Conservation (phyloP, 768 basidiomycete genomes). For the Tulasnella sp. region DNA sequence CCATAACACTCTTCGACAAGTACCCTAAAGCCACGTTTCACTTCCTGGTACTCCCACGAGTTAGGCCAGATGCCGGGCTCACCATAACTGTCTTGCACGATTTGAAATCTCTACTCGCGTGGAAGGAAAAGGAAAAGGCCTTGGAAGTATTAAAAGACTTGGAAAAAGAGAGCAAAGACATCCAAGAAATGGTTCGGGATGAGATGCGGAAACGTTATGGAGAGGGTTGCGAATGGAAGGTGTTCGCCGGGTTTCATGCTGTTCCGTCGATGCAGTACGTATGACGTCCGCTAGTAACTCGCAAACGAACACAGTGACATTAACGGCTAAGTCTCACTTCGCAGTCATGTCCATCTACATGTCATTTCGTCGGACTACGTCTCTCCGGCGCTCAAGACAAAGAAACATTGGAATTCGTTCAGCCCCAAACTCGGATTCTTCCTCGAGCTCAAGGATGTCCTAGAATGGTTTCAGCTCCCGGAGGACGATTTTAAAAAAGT, state of each 20-base stretch:
- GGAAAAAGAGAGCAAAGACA: slow-evolving; percentile 53
- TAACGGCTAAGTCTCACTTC: not conserved
- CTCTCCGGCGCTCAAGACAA: slow-evolving; percentile 68
- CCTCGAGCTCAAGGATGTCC: slow-evolving; percentile 68
- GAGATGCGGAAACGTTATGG: slow-evolving; percentile 73
- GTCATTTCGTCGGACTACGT: slow-evolving; percentile 75
- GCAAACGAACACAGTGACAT: not conserved
- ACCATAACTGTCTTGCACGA: slow-evolving; percentile 38
- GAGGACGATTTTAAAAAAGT: slow-evolving; percentile 25
- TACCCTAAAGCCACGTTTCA: slow-evolving; percentile 86
- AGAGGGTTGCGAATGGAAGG: slow-evolving; percentile 38
- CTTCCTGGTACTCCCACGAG: slow-evolving; percentile 75
- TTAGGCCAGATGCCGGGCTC: slow-evolving; percentile 38
- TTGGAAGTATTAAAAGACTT: slow-evolving; percentile 47
- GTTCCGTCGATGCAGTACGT: slow-evolving; percentile 81
- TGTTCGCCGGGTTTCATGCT: slow-evolving; percentile 83
- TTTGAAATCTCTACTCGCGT: slow-evolving; percentile 52
- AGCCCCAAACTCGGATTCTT: slow-evolving; percentile 82
- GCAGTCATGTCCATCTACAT: slow-evolving; percentile 78
- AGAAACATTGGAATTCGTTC: slow-evolving; percentile 91
- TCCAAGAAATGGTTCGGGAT: slow-evolving; percentile 53
- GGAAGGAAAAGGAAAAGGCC: slow-evolving; percentile 50
- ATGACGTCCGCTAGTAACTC: not conserved
- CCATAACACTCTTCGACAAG: slow-evolving; percentile 66
- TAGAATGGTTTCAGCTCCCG: slow-evolving; percentile 64